Conservation (phyloP, 2,329 filamentous ascomycete species). For the Xylaria sp. region DNA sequence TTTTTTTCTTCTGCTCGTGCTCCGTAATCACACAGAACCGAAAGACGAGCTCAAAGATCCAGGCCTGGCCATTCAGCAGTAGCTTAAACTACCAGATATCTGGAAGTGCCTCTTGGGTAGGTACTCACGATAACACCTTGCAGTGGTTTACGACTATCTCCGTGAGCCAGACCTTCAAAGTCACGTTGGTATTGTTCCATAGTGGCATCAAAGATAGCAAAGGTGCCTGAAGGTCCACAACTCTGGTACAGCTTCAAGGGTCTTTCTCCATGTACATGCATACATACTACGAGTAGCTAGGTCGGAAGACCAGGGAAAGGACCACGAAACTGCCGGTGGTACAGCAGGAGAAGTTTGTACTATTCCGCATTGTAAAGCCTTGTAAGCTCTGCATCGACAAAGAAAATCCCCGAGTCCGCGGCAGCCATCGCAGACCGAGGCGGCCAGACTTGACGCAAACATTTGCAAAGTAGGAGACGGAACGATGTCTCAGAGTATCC, state of each 20-base stretch:
- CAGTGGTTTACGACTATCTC: too few species aligned
- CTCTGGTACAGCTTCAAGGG: neutral
- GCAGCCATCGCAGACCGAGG: neutral
- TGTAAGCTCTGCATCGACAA: neutral
- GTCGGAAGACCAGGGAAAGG: neutral
- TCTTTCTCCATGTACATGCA: neutral
- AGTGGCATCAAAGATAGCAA: conserved; percentile 1
- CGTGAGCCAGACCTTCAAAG: too few species aligned
- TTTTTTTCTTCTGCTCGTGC: too few species aligned
- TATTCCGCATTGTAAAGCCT: neutral
- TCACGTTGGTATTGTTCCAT: too few species aligned
- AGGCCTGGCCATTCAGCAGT: too few species aligned
- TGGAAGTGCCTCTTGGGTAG: too few species aligned
- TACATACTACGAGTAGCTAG: neutral
- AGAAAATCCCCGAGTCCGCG: neutral
- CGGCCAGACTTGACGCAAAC: neutral
- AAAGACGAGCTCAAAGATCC: too few species aligned
- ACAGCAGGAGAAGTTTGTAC: neutral
- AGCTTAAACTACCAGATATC: too few species aligned
- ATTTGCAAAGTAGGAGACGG: too few species aligned
- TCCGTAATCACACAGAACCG: too few species aligned
- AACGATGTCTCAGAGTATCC: too few species aligned
- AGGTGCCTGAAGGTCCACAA: neutral
- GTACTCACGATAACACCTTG: too few species aligned
- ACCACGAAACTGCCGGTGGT: neutral